A percentile compares a stretch with the other conserved stretches of the same genome.
phyloP scores from a whole-genome alignment of 169 alveolate genomes.

The Perkinsus chesapeaki region DNA sequence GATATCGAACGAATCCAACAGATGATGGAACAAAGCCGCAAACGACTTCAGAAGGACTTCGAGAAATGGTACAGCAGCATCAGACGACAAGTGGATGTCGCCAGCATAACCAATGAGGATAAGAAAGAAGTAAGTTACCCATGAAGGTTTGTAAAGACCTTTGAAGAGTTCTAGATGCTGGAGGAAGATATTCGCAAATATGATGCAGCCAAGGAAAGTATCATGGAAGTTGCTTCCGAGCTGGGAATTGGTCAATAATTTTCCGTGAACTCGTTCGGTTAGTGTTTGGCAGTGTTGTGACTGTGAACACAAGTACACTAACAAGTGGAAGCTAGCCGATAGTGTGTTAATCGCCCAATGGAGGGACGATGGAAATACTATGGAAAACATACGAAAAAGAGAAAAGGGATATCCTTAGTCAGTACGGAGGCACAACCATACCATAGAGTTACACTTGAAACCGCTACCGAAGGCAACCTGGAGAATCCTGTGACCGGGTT shows the following conservation, averaged over 20 bases:
- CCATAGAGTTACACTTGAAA: constrained; percentile 13
- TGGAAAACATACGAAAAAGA: neutral
- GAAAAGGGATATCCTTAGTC: neutral
- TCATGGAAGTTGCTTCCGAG: neutral
- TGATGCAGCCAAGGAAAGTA: neutral
- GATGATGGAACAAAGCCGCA: constrained; percentile 50
- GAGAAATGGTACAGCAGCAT: constrained; percentile 18
- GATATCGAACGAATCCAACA: constrained; percentile 69
- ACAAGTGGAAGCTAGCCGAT: neutral
- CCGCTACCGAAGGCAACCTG: constrained; percentile 16
- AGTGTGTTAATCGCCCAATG: too few relatives aligned
- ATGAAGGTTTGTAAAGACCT: neutral
- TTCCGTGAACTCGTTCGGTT: neutral
- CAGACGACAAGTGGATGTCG: neutral
- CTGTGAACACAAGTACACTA: neutral
- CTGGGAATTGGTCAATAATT: neutral
- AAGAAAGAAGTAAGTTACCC: neutral
- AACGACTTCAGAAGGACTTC: constrained; percentile 33
- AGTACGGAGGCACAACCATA: constrained; percentile 1
- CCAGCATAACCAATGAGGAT: neutral
- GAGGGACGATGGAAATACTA: too few relatives aligned
- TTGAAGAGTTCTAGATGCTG: neutral
- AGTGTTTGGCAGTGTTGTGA: neutral
- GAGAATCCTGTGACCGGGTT: constrained; percentile 6
- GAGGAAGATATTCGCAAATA: neutral